Evolutionary conservation across 139 green algal genomes (phyloP).

Genomic region (Chlamydomonas sp.): DNA sequence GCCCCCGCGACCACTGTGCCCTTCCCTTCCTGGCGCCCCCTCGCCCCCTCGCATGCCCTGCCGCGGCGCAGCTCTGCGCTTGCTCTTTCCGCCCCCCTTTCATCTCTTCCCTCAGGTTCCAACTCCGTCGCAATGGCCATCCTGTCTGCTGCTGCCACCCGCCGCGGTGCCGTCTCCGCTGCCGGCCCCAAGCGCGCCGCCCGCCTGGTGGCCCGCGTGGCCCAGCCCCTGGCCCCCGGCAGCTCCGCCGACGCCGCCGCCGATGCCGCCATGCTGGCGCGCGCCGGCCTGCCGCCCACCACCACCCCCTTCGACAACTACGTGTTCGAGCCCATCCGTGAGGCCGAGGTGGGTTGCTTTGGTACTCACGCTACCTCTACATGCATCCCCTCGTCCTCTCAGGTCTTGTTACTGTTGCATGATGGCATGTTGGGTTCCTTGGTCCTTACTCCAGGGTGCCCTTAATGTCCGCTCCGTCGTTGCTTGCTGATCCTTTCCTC

Average conservation of each 20-base stretch:
- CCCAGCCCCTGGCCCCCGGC: slow-evolving; percentile 9
- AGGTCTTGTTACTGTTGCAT: neutral
- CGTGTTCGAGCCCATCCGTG: slow-evolving; percentile 81
- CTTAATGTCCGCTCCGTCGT: neutral
- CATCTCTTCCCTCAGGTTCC: neutral
- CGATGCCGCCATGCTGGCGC: neutral
- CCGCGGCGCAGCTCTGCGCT: neutral
- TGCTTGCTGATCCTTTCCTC: neutral
- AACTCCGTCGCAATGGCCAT: neutral
- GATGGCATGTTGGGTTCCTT: too few species aligned
- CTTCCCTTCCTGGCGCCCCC: too few species aligned
- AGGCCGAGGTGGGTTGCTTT: slow-evolving; percentile 70
- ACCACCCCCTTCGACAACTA: slow-evolving; percentile 72
- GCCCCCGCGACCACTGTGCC: too few species aligned
- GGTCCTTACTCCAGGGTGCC: neutral
- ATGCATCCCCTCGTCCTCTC: neutral
- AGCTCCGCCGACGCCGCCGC: neutral
- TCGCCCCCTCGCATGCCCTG: too few species aligned
- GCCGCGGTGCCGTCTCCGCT: neutral
- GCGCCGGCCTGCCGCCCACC: slow-evolving; percentile 22
- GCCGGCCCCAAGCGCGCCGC: neutral
- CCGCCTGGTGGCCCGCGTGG: slow-evolving; percentile 29
- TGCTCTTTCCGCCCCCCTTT: too few species aligned
- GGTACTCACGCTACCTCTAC: neutral
- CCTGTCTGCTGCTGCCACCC: neutral